Conservation (phyloP, 2,329 filamentous ascomycete species). For the Sclerotiophoma versabilis region DNA sequence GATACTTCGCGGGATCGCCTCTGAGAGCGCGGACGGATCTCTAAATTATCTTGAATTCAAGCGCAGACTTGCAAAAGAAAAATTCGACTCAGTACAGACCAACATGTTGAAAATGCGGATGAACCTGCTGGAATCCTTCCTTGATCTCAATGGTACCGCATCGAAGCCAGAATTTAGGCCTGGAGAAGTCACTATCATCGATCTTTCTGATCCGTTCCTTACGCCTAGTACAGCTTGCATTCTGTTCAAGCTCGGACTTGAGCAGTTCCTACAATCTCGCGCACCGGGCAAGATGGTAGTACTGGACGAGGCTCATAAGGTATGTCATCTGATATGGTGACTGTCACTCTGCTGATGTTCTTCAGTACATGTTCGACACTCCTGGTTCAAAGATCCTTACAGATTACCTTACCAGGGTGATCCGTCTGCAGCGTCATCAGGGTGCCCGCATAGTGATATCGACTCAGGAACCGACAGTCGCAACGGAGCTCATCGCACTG, state of each 20-base stretch:
- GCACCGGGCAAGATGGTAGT: conserved; percentile 65
- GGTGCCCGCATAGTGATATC: conserved; percentile 73
- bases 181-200: conserved; percentile 69
- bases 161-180: conserved; percentile 39
- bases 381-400: conserved; percentile 67
- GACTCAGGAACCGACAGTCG: conserved; percentile 79
- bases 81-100: conserved; percentile 52
- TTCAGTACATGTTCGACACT: conserved; percentile 64
- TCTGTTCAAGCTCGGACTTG: conserved; percentile 75
- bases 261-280: conserved; percentile 65
- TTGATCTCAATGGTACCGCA: conserved; percentile 48
- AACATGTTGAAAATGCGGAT: conserved; percentile 66
- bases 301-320: conserved; percentile 80
- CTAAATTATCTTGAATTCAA: conserved; percentile 59
- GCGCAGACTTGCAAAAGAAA: conserved; percentile 14
- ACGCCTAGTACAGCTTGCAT: conserved; percentile 71
- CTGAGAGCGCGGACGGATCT: conserved; percentile 50
- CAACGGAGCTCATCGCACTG: conserved; percentile 71
- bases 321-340: conserved; percentile 29
- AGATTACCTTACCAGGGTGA: conserved; percentile 65
- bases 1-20: conserved; percentile 64
- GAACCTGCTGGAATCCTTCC: conserved; percentile 69
- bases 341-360: conserved; percentile 1
- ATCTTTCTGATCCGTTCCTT: conserved; percentile 76
- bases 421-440: conserved; percentile 75